Evolutionary conservation across 164 flowering plant genomes (phyloP).

Genomic region (Protea cynaroides): DNA sequence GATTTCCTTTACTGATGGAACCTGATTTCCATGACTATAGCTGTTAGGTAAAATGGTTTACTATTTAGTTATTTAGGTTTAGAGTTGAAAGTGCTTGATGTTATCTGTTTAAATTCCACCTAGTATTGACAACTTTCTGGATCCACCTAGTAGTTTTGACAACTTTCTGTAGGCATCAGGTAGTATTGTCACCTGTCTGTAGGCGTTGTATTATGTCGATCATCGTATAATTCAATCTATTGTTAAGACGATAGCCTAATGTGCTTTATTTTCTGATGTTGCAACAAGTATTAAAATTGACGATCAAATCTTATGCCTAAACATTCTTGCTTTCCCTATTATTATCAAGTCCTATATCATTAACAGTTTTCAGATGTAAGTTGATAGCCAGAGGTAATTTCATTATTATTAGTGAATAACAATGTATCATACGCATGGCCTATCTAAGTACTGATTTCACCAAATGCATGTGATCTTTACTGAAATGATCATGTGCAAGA

Average conservation of each 20-base stretch:
- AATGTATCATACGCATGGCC: no score
- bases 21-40: constrained; percentile 87
- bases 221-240: not conserved
- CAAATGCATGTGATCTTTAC: no score
- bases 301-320: not conserved
- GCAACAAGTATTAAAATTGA: not conserved
- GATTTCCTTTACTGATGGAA: constrained; percentile 88
- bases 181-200: not conserved
- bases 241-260: no score
- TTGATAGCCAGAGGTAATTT: not conserved
- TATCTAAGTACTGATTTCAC: no score
- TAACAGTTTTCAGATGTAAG: not conserved
- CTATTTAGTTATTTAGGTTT: not conserved
- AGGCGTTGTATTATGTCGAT: not conserved
- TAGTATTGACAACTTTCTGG: not conserved
- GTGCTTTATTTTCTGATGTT: not conserved
- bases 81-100: not conserved
- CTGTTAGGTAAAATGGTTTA: constrained; percentile 66
- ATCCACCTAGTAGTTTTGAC: not conserved
- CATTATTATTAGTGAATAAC: no score
- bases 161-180: not conserved
- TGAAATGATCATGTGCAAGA: no score
- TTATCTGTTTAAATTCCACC: not conserved
- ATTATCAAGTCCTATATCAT: no score
- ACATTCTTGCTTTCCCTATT: not conserved